Conservation (phyloP, 2,329 filamentous ascomycete genomes). For the Fusarium incarnatum region DNA sequence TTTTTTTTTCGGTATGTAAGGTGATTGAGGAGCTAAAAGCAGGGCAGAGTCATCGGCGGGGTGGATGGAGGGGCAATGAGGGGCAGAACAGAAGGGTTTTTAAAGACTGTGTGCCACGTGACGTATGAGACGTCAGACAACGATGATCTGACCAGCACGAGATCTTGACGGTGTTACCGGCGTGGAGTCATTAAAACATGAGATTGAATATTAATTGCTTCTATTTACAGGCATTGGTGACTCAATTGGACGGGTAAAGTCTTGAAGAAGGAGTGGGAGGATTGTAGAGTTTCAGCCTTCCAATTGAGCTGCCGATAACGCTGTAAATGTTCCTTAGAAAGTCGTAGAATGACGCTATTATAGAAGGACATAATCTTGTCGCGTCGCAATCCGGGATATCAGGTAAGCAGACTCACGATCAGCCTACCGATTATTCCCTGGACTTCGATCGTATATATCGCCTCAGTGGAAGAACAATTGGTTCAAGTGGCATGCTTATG, state of each 20-base stretch:
- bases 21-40: constrained; percentile 2
- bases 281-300: neutral
- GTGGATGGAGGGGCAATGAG: constrained; percentile 22
- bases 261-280: neutral
- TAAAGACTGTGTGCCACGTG: constrained; percentile 9
- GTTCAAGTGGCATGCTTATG: neutral
- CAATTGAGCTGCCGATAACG: neutral
- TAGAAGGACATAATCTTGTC: neutral
- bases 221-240: neutral
- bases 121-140: constrained; percentile 4
- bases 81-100: constrained; percentile 9
- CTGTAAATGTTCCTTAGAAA: neutral
- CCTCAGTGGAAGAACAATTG: neutral
- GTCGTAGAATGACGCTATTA: neutral
- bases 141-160: neutral
- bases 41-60: constrained; percentile 17
- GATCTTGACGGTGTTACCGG: neutral
- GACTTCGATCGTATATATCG: neutral
- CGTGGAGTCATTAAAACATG: constrained; percentile 1
- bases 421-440: neutral
- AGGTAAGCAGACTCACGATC: neutral
- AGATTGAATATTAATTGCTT: neutral
- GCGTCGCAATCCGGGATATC: neutral
- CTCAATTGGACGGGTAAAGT: neutral
- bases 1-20: neutral